phyloP scores from a whole-genome alignment of 2,329 filamentous ascomycete species.

The Clarireedia monteithiana region DNA sequence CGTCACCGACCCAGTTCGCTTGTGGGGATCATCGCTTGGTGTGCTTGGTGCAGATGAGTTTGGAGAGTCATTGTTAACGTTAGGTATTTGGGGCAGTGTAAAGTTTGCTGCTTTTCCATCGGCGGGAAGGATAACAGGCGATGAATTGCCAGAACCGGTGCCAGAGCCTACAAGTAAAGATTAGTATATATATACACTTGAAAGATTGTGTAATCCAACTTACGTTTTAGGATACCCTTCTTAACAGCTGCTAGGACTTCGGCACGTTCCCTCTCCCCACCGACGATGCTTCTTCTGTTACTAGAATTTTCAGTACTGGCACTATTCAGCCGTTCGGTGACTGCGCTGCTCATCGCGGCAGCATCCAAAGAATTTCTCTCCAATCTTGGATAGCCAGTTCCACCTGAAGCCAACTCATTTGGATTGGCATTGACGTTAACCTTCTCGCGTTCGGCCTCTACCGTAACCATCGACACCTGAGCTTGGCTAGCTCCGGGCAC shows the following conservation, averaged over 20 bases:
- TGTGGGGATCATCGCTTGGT: constrained; percentile 70
- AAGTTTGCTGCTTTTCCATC: constrained; percentile 48
- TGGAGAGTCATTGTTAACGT: constrained; percentile 63
- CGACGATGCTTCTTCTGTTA: constrained; percentile 80
- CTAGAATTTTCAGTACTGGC: constrained; percentile 53
- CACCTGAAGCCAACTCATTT: constrained; percentile 58
- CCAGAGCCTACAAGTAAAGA: constrained; percentile 25
- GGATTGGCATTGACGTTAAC: constrained; percentile 70
- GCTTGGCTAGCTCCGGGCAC: constrained; percentile 63
- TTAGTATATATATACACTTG: constrained; percentile 23
- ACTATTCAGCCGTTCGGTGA: constrained; percentile 43
- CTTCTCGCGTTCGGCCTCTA: constrained; percentile 79
- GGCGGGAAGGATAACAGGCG: constrained; percentile 56
- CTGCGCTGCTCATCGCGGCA: constrained; percentile 37
- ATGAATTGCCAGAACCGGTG: constrained; percentile 54
- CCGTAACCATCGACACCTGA: constrained; percentile 91
- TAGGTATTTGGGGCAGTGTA: constrained; percentile 53
- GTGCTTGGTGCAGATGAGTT: constrained; percentile 83
- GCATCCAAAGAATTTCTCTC: constrained; percentile 77
- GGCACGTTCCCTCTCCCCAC: constrained; percentile 80
- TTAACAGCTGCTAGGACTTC: constrained; percentile 88
- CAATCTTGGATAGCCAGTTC: constrained; percentile 75
- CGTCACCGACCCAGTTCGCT: constrained; percentile 60
- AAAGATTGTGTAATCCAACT: constrained; percentile 24
- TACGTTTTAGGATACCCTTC: constrained; percentile 93